Evolutionary conservation across 305 asterid species (phyloP), one percentile per base, ranked within the genome.

Genomic region (Plantago coronopus): DNA sequence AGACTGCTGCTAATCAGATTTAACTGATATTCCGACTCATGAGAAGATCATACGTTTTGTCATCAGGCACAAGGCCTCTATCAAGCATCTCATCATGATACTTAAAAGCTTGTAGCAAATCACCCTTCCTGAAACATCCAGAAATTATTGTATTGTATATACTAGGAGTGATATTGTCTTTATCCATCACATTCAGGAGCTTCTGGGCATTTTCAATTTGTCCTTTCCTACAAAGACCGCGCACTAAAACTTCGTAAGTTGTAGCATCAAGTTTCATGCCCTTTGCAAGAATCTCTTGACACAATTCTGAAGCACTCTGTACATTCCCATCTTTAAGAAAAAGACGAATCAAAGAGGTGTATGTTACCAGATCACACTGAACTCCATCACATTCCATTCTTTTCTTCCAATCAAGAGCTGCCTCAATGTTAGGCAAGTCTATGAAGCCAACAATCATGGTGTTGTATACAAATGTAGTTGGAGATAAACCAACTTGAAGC

Each of bases 1-100:
- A 17, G 57, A 50, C 21, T 4, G 18, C 37, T 22, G 57, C 22
- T 21, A 69, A 68, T 74, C 72, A 42, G 61, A 48, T 58, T 76
- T 78, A 68, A 81, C n/a, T 71, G 19, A 65, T 47, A 61, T 76
- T 79, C 71, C 84, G 79, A 53, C 69, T 76, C 31, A 81, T 76
- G 56, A 80, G 87, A 80, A 80, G 71, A 71, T 82, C 91, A 31
- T 68, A 74, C 54, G 86, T 76, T 3, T 63, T 68, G 67, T 82
- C 87, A 59, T 87, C 89, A 6, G 95, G 84, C 40, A 54, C 71
- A 54, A 82, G 80, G 70, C 94, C 97, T 73, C 73, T 78, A 59
- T 85, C 86, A 65, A 85, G 86, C 96, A 90, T 90, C 77, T 90
- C 96, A 58, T 85, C 96, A 46, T 87, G 95, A 79, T 85, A 63